Base-by-base conservation (phyloP, 2,329 filamentous ascomycete genomes). In the Fusarium sp. region DNA sequence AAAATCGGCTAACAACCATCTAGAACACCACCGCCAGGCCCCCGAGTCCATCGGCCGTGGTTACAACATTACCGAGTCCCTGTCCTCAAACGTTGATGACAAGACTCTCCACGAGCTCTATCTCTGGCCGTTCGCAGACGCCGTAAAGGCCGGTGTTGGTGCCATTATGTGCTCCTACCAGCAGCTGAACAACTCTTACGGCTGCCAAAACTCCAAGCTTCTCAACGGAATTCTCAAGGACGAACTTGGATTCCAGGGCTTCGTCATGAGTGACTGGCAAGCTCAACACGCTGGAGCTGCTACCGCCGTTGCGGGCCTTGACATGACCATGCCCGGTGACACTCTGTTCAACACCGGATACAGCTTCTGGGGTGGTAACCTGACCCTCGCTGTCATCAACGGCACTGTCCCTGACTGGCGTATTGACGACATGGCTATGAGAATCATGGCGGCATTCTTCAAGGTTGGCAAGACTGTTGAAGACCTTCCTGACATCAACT, bases 281-380 rank as follows among this genome's bases (percentile, higher is more conserved):
- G 94, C 92, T 6, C 92, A 94, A 76, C 92, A 95, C 77, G 85
- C 90, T 5, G 92, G 92, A 71, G 91, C 89, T 6, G 85, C 90
- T 29, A 89, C 87, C 38, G 92, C 93, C 4, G 85, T 90, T 40
- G 92, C 93, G 24, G 94, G 94, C 42, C 85, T 96, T 27, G 94
- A 97, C 81, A 95, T 96, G 93, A 88, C 88, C n/a, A 96, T 96
- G 94, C 93, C 93, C 1, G 94, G 94, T 63, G 96, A 98, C 79
- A 93, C 93, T 2, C 73, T 84, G 22, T 97, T 98, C 84, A 90
- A 93, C 81, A 90, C 88, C 5, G 93, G 93, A 8, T 82, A 83
- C 59, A 92, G 92, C 20, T 97, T 87, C 86, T 98, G 93, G 93
- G 96, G 96, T 11, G 85, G 91, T 31, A 98, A 98, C 82, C 83